Percentiles rank a stretch among this genome's conserved stretches.
phyloP scores from a whole-genome alignment of 75 land plant species.

The Sequoiadendron giganteum region DNA sequence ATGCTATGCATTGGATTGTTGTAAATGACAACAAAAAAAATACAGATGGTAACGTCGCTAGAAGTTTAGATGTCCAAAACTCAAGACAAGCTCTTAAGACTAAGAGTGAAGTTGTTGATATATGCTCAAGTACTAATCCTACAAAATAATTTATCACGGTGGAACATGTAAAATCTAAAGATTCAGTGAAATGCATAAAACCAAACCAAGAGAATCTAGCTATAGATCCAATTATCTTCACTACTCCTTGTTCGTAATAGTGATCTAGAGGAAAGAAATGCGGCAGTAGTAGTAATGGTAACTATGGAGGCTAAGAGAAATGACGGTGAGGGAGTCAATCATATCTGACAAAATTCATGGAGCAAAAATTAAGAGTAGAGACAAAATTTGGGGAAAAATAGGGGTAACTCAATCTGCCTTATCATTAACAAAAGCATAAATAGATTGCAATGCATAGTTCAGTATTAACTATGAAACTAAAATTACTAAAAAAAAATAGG shows the following conservation, averaged over 20 bases:
- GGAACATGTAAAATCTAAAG: slow-evolving; percentile 1
- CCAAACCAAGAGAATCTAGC: background rate
- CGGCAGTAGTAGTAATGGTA: background rate
- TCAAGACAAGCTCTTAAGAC: background rate
- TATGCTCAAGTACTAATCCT: background rate
- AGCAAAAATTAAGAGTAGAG: too few relatives aligned
- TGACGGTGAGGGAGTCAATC: too few relatives aligned
- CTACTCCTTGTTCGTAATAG: background rate
- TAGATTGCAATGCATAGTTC: too few relatives aligned
- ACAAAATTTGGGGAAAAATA: too few relatives aligned
- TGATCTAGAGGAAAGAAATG: background rate
- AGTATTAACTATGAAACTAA: too few relatives aligned
- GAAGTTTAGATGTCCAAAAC: background rate
- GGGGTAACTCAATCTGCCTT: too few relatives aligned
- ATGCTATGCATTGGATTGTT: background rate
- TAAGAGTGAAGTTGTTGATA: background rate
- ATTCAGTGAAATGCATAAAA: background rate
- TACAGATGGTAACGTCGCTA: background rate
- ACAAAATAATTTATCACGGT: background rate
- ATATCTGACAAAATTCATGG: too few relatives aligned
- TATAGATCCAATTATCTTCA: background rate
- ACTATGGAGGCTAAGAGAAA: background rate
- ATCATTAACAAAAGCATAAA: too few relatives aligned
- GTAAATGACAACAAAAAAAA: background rate
- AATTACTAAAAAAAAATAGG: too few relatives aligned